phyloP scores from a whole-genome alignment of 2,329 filamentous ascomycete genomes.

The Calonectria henricotiae region DNA sequence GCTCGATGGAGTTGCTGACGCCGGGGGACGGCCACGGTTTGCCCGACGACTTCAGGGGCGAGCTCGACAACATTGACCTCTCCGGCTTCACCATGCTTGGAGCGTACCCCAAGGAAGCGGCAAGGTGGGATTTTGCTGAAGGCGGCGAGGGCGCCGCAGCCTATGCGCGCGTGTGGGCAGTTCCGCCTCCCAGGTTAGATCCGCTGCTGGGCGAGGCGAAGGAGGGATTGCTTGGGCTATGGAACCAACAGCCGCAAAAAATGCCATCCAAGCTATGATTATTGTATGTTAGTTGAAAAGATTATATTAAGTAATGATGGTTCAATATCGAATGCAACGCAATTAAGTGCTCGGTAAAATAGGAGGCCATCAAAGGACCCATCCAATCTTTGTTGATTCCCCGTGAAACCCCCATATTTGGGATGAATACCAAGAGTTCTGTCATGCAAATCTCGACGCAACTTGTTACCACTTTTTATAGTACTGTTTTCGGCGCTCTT shows the following conservation, averaged over 20 bases:
- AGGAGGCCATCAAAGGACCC: too few relatives aligned
- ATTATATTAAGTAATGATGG: too few relatives aligned
- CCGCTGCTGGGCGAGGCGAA: conserved; percentile 19
- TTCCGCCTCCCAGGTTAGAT: conserved; percentile 12
- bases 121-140: conserved; percentile 15
- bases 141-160: conserved; percentile 17
- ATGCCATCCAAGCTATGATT: background rate
- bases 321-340: too few relatives aligned
- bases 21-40: conserved; percentile 61
- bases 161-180: conserved; percentile 9
- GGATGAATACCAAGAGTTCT: too few relatives aligned
- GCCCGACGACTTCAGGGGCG: conserved; percentile 55
- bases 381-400: too few relatives aligned
- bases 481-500: too few relatives aligned
- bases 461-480: too few relatives aligned
- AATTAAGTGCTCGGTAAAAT: too few relatives aligned
- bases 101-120: background rate
- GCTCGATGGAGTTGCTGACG: conserved; percentile 58
- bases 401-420: too few relatives aligned
- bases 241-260: background rate
- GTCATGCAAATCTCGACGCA: too few relatives aligned
- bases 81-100: conserved; percentile 48
- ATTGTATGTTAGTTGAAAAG: background rate
- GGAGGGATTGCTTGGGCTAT: conserved; percentile 7
- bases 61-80: conserved; percentile 58